Conservation (phyloP, 2,329 filamentous ascomycete genomes). For the Claviceps digitariae region DNA sequence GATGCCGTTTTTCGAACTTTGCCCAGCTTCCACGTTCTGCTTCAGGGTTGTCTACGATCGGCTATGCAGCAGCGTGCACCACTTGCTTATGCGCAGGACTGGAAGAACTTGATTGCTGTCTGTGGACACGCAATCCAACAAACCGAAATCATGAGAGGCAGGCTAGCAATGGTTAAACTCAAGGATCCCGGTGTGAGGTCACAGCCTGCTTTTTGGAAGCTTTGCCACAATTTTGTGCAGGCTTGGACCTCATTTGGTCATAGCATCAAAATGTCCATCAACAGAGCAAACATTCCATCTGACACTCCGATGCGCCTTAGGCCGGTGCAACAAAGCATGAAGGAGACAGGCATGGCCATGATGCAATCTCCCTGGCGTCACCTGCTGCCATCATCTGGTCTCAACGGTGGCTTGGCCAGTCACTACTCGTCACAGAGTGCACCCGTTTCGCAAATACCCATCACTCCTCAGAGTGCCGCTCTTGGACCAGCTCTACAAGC, state of each 20-base stretch:
- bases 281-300: conserved; percentile 38
- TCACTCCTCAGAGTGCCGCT: conserved; percentile 80
- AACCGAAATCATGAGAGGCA: conserved; percentile 56
- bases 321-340: conserved; percentile 70
- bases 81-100: conserved; percentile 48
- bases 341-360: conserved; percentile 65
- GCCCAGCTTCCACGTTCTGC: conserved; percentile 55
- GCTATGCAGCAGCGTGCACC: conserved; percentile 47
- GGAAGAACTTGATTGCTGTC: conserved; percentile 58
- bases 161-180: conserved; percentile 68
- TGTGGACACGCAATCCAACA: conserved; percentile 59
- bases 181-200: conserved; percentile 68
- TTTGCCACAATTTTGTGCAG: conserved; percentile 63
- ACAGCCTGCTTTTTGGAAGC: conserved; percentile 47
- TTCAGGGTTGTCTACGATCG: conserved; percentile 48
- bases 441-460: conserved; percentile 37
- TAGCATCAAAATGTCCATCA: conserved; percentile 43
- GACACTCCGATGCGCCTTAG: conserved; percentile 64
- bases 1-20: conserved; percentile 60
- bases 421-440: conserved; percentile 13
- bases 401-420: conserved; percentile 9
- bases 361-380: conserved; percentile 44
- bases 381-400: conserved; percentile 16
- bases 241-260: conserved; percentile 55
- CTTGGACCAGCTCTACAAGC: conserved; percentile 83